Evolutionary conservation across 1,284 basidiomycete genomes (phyloP).

Genomic region (Cryptococcus neoformans): DNA sequence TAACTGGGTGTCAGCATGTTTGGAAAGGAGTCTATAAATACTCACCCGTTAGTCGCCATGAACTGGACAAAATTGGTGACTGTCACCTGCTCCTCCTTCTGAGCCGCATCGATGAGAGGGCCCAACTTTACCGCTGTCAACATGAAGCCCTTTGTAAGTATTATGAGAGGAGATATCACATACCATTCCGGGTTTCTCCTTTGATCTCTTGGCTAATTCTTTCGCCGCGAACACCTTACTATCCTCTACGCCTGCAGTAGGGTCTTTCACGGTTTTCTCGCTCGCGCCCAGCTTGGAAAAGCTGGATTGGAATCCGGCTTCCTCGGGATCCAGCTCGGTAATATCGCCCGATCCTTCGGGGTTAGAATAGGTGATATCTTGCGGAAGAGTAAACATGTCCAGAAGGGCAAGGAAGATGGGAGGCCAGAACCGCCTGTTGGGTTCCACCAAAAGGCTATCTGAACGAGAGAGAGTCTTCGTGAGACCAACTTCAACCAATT

Average conservation of each 20-base stretch:
- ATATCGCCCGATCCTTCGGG: constrained; percentile 55
- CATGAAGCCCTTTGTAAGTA: background rate
- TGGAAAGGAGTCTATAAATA: too few relatives aligned
- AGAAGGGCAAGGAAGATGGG: constrained; percentile 65
- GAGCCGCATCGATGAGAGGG: constrained; percentile 39
- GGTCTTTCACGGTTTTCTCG: constrained; percentile 49
- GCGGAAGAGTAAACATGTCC: constrained; percentile 71
- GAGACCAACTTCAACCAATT: constrained; percentile 79
- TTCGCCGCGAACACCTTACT: constrained; percentile 46
- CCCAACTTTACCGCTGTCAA: constrained; percentile 6
- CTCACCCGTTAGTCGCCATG: constrained; percentile 36
- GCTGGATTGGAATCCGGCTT: constrained; percentile 85
- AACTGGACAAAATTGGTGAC: constrained; percentile 41
- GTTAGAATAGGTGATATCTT: constrained; percentile 57
- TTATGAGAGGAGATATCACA: constrained; percentile 8
- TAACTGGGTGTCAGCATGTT: too few relatives aligned
- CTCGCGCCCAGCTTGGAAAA: constrained; percentile 89
- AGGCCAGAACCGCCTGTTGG: constrained; percentile 67
- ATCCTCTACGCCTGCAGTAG: constrained; percentile 49
- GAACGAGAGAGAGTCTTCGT: constrained; percentile 75
- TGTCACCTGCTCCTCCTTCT: constrained; percentile 30
- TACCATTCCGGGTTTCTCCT: constrained; percentile 46
- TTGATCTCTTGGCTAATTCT: constrained; percentile 39
- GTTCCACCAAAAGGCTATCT: constrained; percentile 62
- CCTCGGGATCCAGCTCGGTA: constrained; percentile 72